A percentile compares a stretch with the other conserved stretches of the same genome.
Evolutionary conservation across 2,329 filamentous ascomycete genomes (phyloP).

Genomic region (Arthrobotrys musiformis): DNA sequence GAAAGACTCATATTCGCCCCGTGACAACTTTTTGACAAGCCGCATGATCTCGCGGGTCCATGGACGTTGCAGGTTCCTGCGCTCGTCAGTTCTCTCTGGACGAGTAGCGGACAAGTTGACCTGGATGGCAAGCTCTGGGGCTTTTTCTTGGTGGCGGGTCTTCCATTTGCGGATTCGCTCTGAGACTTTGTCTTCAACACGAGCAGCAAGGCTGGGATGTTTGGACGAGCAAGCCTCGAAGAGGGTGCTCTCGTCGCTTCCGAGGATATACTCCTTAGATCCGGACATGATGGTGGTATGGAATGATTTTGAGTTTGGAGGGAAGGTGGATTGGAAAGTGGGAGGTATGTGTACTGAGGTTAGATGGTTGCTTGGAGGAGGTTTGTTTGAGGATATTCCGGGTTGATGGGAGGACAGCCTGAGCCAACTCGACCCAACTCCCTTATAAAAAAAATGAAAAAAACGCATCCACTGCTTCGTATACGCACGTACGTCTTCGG

Average conservation of each 20-base stretch:
- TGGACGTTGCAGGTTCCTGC: slow-evolving; percentile 13
- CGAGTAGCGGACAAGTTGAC: slow-evolving; percentile 15
- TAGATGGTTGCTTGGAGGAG: neutral
- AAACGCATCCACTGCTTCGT: too few relatives aligned
- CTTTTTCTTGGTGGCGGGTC: neutral
- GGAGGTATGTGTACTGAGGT: neutral
- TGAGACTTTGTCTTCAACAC: neutral
- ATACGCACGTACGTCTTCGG: too few relatives aligned
- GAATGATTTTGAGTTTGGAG: neutral
- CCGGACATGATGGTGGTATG: neutral
- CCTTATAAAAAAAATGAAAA: neutral
- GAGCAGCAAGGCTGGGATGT: neutral
- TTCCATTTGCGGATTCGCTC: neutral
- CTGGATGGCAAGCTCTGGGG: neutral
- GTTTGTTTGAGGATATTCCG: neutral
- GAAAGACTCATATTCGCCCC: slow-evolving; percentile 5
- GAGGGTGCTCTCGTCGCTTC: neutral
- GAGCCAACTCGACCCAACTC: neutral
- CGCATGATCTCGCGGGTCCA: slow-evolving; percentile 29
- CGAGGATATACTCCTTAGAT: neutral
- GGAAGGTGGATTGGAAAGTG: too few relatives aligned
- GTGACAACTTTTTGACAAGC: neutral
- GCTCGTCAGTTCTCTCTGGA: neutral
- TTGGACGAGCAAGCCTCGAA: neutral
- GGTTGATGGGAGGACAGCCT: neutral